Percentiles rank a stretch among this genome's conserved stretches.
Evolutionary conservation across 1,139 yeast genomes (phyloP).

Genomic region (Magnusiomyces fungicola): DNA sequence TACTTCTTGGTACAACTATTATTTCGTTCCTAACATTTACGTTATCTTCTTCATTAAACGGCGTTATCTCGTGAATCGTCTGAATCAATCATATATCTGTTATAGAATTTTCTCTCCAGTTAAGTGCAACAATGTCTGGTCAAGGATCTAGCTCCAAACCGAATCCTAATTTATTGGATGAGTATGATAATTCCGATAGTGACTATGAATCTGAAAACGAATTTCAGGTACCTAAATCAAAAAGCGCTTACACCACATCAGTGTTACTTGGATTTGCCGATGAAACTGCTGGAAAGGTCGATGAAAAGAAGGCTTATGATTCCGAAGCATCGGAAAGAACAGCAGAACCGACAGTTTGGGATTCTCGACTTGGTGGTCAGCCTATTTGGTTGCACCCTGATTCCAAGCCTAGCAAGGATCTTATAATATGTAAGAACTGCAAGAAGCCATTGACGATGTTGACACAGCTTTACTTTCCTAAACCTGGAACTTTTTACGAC

Average conservation of each 20-base stretch:
- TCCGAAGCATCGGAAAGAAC: neutral
- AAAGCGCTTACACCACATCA: conserved; percentile 11
- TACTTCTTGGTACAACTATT: too few relatives aligned
- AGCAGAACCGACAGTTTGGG: conserved; percentile 5
- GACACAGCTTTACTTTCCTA: conserved; percentile 72
- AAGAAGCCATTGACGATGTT: conserved; percentile 53
- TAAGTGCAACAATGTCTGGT: too few relatives aligned
- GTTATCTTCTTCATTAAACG: too few relatives aligned
- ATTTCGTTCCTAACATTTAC: too few relatives aligned
- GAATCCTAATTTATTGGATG: too few relatives aligned
- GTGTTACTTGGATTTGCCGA: conserved; percentile 13
- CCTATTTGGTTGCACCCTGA: conserved; percentile 41
- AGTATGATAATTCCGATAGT: conserved; percentile 9
- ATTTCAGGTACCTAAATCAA: conserved; percentile 5
- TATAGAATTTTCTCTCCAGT: too few relatives aligned
- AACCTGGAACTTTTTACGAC: conserved; percentile 62
- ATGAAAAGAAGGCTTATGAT: conserved; percentile 4
- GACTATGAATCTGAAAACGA: conserved; percentile 10
- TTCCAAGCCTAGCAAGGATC: conserved; percentile 47
- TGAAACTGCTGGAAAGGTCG: conserved; percentile 1
- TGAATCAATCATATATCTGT: too few relatives aligned
- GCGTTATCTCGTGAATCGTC: too few relatives aligned
- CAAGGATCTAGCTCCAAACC: too few relatives aligned
- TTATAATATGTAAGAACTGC: conserved; percentile 61
- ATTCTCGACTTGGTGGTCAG: conserved; percentile 13